These are phyloP conservation scores for Cladosporium sp. DNA, from an alignment of 2,329 filamentous ascomycete species.

Conservation along the genomic window DNA sequence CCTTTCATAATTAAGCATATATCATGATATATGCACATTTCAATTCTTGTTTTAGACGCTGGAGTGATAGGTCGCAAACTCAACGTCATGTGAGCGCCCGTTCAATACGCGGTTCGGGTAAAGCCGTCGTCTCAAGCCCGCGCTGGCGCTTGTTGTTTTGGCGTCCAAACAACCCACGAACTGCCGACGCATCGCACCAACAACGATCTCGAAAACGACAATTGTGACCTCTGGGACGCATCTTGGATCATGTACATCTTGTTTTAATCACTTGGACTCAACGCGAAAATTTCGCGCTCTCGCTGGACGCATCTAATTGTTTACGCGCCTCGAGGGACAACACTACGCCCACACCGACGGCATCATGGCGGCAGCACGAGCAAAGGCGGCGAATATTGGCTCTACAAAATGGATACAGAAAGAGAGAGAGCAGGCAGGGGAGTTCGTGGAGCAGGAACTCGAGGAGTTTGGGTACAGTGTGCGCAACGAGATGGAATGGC, in stretches of 20 bases:
- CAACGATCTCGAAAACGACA: conserved; percentile 6
- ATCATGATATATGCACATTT: no score
- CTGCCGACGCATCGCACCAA: neutral
- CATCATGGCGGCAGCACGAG: conserved; percentile 24
- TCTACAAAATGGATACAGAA: conserved; percentile 69
- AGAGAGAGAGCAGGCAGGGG: conserved; percentile 73
- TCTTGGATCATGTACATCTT: conserved; percentile 8
- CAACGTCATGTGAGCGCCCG: neutral
- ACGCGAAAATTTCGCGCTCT: neutral
- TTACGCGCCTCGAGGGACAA: conserved; percentile 11
- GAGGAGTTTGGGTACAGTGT: conserved; percentile 93
- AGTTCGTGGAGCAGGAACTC: conserved; percentile 74
- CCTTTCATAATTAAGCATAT: no score
- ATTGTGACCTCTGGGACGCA: neutral
- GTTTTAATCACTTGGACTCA: neutral
- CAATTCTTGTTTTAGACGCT: no score
- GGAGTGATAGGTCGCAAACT: no score
- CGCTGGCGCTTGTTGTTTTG: conserved; percentile 4
- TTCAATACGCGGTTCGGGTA: neutral
- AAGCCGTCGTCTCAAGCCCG: neutral
- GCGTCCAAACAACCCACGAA: conserved; percentile 6
- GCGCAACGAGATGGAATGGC: conserved; percentile 92
- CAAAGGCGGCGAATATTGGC: conserved; percentile 27
- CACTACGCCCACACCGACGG: conserved; percentile 10
- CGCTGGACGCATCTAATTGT: neutral